These are phyloP conservation scores for Dipodascus geniculatus DNA, from an alignment of 805 yeast genomes.

Conservation along the genomic window DNA sequence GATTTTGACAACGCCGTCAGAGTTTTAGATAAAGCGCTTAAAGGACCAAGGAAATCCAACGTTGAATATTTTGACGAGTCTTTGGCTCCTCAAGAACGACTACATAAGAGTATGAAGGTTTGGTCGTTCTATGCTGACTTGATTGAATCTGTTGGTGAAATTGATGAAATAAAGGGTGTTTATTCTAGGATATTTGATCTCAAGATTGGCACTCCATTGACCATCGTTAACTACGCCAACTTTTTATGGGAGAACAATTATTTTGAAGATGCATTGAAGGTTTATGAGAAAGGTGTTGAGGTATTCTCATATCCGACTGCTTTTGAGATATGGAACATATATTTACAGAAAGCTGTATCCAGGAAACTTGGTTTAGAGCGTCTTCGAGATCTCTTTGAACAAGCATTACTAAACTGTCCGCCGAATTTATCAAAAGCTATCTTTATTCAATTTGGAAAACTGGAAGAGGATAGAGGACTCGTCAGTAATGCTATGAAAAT, in stretches of 20 bases:
- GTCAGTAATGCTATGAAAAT: constrained; percentile 38
- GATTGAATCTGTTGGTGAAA: constrained; percentile 37
- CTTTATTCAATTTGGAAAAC: constrained; percentile 43
- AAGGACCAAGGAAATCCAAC: constrained; percentile 27
- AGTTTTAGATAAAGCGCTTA: constrained; percentile 33
- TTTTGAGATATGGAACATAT: constrained; percentile 62
- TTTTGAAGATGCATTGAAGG: constrained; percentile 39
- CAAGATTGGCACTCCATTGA: constrained; percentile 58
- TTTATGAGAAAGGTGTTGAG: constrained; percentile 59
- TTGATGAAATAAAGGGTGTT: constrained; percentile 28
- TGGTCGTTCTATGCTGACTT: constrained; percentile 71
- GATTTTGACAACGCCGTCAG: constrained; percentile 34
- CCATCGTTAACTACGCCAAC: constrained; percentile 53
- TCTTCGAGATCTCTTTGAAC: constrained; percentile 65
- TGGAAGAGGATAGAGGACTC: constrained; percentile 48
- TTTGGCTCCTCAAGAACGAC: constrained; percentile 42
- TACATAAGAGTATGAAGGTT: constrained; percentile 48
- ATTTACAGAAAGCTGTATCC: constrained; percentile 40
- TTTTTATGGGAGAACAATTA: constrained; percentile 39
- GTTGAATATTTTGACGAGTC: constrained; percentile 31
- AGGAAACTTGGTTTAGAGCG: constrained; percentile 34
- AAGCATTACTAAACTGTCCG: constrained; percentile 45
- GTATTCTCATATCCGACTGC: constrained; percentile 49
- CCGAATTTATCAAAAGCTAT: constrained; percentile 36
- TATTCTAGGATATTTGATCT: constrained; percentile 46